Percentiles rank a stretch among this genome's conserved stretches.
phyloP scores from a whole-genome alignment of 352 stramenopile species.

The Phytophthora tentaculata region DNA sequence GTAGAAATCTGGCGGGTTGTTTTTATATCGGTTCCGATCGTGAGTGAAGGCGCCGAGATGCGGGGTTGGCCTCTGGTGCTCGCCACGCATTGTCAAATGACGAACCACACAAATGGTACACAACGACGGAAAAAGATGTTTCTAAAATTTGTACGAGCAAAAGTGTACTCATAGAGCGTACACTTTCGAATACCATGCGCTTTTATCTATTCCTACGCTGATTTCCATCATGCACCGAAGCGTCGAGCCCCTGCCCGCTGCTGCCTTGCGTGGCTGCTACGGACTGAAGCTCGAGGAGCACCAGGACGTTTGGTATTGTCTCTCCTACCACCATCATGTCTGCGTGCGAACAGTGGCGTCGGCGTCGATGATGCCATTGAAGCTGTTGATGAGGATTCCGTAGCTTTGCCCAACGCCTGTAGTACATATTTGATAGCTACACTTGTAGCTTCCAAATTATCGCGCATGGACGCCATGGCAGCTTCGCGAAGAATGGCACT shows the following conservation, averaged over 20 bases:
- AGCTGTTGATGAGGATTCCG: constrained; percentile 9
- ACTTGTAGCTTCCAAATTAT: constrained; percentile 49
- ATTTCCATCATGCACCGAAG: constrained; percentile 54
- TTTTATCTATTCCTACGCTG: too few relatives aligned
- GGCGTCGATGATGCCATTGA: constrained; percentile 13
- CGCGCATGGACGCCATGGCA: constrained; percentile 75
- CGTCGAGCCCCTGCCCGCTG: constrained; percentile 50
- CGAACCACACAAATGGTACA: constrained; percentile 14
- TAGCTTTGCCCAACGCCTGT: constrained; percentile 27
- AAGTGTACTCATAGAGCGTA: neutral
- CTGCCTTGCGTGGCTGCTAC: constrained; percentile 43
- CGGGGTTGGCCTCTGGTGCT: constrained; percentile 62
- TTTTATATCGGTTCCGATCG: constrained; percentile 78
- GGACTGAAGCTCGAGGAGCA: constrained; percentile 19
- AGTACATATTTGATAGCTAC: constrained; percentile 56
- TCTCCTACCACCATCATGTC: constrained; percentile 20
- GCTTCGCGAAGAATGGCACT: constrained; percentile 75
- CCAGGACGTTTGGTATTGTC: constrained; percentile 18
- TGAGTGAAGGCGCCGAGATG: constrained; percentile 70
- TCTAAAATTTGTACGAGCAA: neutral
- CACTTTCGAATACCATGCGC: too few relatives aligned
- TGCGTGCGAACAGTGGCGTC: constrained; percentile 28
- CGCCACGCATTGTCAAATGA: constrained; percentile 41
- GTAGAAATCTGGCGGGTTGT: constrained; percentile 77
- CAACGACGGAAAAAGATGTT: neutral